Percentiles rank a stretch among this genome's conserved stretches.
phyloP scores from a whole-genome alignment of 2,329 filamentous ascomycete species.

The Zelopaecilomyces penicillatus region DNA sequence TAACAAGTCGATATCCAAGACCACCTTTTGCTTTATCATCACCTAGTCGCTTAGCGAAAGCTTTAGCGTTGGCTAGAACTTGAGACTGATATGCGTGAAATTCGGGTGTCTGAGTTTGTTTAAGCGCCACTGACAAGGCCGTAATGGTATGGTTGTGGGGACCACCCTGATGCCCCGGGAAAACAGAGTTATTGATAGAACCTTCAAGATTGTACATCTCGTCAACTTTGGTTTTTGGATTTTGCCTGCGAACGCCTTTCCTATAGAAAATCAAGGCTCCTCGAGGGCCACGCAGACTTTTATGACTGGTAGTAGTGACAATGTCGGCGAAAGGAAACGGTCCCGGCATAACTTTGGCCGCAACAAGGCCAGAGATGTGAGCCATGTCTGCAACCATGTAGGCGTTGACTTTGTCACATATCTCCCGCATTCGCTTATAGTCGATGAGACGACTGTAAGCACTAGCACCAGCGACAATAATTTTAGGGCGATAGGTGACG shows the following conservation, averaged over 20 bases:
- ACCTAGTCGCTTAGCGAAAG: conserved; percentile 63
- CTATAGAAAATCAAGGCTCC: conserved; percentile 99
- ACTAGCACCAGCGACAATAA: conserved; percentile 88
- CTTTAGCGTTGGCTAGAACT: conserved; percentile 84
- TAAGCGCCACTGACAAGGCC: conserved; percentile 84
- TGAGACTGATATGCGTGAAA: conserved; percentile 90
- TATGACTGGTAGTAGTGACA: conserved; percentile 97
- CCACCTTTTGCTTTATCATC: conserved; percentile 64
- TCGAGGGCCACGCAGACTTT: conserved; percentile 87
- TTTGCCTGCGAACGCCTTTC: conserved; percentile 75
- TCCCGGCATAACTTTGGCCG: conserved; percentile 81
- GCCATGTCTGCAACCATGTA: conserved; percentile 96
- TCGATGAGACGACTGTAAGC: conserved; percentile 95
- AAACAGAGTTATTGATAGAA: conserved; percentile 93
- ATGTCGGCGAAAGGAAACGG: conserved; percentile 88
- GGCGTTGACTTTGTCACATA: conserved; percentile 82
- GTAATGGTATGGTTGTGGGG: conserved; percentile 99
- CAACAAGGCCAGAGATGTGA: conserved; percentile 90
- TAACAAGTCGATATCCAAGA: conserved; percentile 81
- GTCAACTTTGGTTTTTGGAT: conserved; percentile 79
- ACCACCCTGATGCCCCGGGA: conserved; percentile 95
- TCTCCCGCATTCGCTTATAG: conserved; percentile 84
- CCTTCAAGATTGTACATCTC: conserved; percentile 83
- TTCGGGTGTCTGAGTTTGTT: conserved; percentile 81
- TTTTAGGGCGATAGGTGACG: conserved; percentile 84